These are phyloP conservation scores for Dipteronia sinensis DNA, from an alignment of 345 rosid genomes.

Conservation along the genomic window DNA sequence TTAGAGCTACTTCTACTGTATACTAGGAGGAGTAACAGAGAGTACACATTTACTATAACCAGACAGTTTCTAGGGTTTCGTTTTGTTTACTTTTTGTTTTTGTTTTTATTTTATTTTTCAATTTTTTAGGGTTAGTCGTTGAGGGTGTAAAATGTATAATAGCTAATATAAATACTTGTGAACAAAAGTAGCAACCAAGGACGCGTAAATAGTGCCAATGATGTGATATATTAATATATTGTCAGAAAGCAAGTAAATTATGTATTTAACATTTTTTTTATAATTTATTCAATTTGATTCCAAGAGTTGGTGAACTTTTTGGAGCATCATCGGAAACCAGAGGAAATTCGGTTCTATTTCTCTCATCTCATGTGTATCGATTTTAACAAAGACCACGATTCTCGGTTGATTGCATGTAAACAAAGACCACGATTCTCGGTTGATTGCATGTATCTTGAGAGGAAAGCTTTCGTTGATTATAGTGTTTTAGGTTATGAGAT, in stretches of 20 bases:
- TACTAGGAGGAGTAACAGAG: neutral
- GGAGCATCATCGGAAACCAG: constrained; percentile 4
- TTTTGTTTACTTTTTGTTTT: constrained; percentile 8
- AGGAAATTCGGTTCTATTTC: neutral
- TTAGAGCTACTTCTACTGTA: constrained; percentile 10
- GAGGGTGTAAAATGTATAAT: neutral
- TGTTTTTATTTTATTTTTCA: constrained; percentile 13
- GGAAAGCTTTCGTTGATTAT: too few relatives aligned
- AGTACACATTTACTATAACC: neutral
- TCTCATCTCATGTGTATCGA: neutral
- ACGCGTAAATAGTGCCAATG: constrained; percentile 19
- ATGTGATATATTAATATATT: constrained; percentile 7
- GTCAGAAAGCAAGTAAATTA: neutral
- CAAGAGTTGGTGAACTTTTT: constrained; percentile 21
- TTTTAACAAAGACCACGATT: neutral
- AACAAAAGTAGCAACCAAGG: constrained; percentile 8
- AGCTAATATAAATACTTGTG: neutral
- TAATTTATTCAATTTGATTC: constrained; percentile 26
- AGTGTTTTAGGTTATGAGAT: too few relatives aligned
- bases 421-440: neutral
- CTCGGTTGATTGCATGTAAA: too few relatives aligned
- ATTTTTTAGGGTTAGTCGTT: constrained; percentile 28
- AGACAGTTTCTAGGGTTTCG: constrained; percentile 16
- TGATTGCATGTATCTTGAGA: too few relatives aligned
- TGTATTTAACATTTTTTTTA: neutral